These are phyloP conservation scores for Colletotrichum eleusines DNA, from an alignment of 2,329 filamentous ascomycete genomes.

Conservation along the genomic window DNA sequence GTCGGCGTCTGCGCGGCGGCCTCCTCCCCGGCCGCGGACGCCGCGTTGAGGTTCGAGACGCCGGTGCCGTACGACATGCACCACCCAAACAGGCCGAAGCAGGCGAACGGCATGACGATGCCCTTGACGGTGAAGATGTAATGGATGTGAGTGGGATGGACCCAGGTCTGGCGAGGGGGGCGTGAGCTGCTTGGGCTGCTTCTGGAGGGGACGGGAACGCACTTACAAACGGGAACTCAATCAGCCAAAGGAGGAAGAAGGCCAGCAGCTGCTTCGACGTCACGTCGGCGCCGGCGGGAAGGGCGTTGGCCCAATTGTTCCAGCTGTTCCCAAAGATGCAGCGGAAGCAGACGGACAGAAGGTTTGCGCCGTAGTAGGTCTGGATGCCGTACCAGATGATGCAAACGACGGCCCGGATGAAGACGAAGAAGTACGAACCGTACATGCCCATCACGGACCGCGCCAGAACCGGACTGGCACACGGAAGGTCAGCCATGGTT, in stretches of 20 bases:
- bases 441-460: conserved; percentile 56
- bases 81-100: conserved; percentile 54
- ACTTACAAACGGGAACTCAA: conserved; percentile 54
- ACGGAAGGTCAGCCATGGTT: background rate
- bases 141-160: conserved; percentile 53
- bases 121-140: conserved; percentile 53
- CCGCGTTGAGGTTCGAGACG: conserved; percentile 46
- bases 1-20: conserved; percentile 46
- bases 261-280: conserved; percentile 51
- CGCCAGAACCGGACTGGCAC: conserved; percentile 50
- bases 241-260: conserved; percentile 55
- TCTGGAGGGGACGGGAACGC: background rate
- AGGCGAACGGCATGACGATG: conserved; percentile 50
- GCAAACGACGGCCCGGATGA: conserved; percentile 50
- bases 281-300: conserved; percentile 50
- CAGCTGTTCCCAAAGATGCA: conserved; percentile 52
- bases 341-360: conserved; percentile 46
- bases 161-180: conserved; percentile 43
- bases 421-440: conserved; percentile 57
- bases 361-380: conserved; percentile 45
- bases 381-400: conserved; percentile 49
- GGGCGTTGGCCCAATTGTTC: conserved; percentile 49
- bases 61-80: conserved; percentile 48
- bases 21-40: conserved; percentile 45
- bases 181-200: background rate